phyloP scores from a whole-genome alignment of 345 rosid species.

The Citrus unshiu region DNA sequence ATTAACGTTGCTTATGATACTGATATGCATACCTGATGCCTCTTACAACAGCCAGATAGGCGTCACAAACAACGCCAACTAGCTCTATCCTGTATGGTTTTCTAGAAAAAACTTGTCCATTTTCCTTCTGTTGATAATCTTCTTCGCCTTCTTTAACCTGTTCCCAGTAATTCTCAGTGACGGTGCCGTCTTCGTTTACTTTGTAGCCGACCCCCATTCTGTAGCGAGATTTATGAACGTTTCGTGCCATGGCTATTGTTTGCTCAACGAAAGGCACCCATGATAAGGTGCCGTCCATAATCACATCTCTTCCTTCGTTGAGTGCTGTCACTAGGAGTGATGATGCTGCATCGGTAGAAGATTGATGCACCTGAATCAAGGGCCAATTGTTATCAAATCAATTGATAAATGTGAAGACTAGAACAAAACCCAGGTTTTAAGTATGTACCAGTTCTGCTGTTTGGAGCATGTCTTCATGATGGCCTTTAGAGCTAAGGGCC shows the following conservation, averaged over 20 bases:
- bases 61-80: constrained; percentile 89
- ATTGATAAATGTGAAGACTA: not conserved
- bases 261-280: constrained; percentile 95
- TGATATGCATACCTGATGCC: constrained; percentile 61
- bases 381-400: not conserved
- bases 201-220: constrained; percentile 85
- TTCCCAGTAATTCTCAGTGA: constrained; percentile 78
- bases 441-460: constrained; percentile 72
- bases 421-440: not conserved
- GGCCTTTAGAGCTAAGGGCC: constrained; percentile 73
- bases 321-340: constrained; percentile 85
- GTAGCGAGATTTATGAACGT: constrained; percentile 67
- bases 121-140: constrained; percentile 8
- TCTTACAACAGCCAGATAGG: constrained; percentile 80
- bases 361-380: constrained; percentile 72
- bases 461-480: constrained; percentile 76
- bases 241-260: constrained; percentile 74
- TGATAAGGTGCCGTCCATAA: constrained; percentile 90
- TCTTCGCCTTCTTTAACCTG: constrained; percentile 40
- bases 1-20: too few relatives aligned
- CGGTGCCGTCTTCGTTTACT: constrained; percentile 53
- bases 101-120: constrained; percentile 22
- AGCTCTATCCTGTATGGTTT: constrained; percentile 80
- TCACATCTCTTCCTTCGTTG: constrained; percentile 94
- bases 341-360: constrained; percentile 86